A percentile compares a stretch with the other conserved stretches of the same genome.
These are phyloP conservation scores for Aspergillus niger DNA, from an alignment of 2,329 filamentous ascomycete species.

Conservation along the genomic window DNA sequence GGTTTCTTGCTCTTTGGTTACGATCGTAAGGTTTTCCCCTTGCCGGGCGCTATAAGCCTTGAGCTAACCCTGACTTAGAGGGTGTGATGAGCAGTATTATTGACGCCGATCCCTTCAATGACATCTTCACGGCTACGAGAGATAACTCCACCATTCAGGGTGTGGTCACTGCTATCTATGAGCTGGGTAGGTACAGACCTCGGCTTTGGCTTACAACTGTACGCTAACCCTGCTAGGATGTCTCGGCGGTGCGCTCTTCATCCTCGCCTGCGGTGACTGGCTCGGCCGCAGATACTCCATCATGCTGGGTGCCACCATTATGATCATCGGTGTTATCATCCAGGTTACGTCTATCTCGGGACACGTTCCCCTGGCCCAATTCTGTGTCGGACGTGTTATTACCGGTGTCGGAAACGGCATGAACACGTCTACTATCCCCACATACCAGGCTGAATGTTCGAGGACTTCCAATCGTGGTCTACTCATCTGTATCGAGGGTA, in stretches of 20 bases:
- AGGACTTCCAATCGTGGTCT: slow-evolving; percentile 36
- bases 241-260: slow-evolving; percentile 37
- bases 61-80: slow-evolving; percentile 6
- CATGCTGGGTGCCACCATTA: slow-evolving; percentile 57
- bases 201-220: background rate
- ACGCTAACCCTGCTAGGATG: slow-evolving; percentile 37
- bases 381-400: slow-evolving; percentile 41
- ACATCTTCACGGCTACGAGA: slow-evolving; percentile 15
- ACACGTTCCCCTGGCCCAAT: slow-evolving; percentile 40
- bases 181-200: slow-evolving; percentile 6
- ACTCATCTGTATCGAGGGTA: slow-evolving; percentile 38
- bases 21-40: slow-evolving; percentile 2
- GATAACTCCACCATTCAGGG: slow-evolving; percentile 15
- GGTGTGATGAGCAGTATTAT: slow-evolving; percentile 19
- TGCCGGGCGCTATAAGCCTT: too few species aligned
- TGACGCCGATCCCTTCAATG: slow-evolving; percentile 15
- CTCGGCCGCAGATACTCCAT: slow-evolving; percentile 46
- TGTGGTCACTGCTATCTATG: slow-evolving; percentile 16
- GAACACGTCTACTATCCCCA: slow-evolving; percentile 44
- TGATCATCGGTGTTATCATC: slow-evolving; percentile 37
- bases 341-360: slow-evolving; percentile 25
- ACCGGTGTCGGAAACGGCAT: slow-evolving; percentile 43
- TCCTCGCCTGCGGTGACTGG: slow-evolving; percentile 30
- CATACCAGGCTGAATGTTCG: slow-evolving; percentile 43
- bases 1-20: slow-evolving; percentile 15